These are phyloP conservation scores for Fusarium brevicatenulatum DNA, from an alignment of 2,329 filamentous ascomycete genomes.

Conservation along the genomic window DNA sequence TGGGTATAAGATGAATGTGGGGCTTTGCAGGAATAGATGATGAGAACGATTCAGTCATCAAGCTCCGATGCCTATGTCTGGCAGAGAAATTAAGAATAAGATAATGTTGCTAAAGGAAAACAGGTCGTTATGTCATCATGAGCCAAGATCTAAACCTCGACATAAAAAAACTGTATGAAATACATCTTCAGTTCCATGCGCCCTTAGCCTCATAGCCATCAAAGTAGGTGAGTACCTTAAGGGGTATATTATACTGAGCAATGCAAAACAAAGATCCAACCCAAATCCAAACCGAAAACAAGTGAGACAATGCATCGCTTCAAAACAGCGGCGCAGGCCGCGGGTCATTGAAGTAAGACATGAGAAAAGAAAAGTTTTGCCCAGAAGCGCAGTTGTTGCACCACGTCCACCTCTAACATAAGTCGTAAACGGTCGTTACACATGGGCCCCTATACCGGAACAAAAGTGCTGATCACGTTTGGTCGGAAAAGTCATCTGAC, in stretches of 20 bases:
- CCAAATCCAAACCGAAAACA: background rate
- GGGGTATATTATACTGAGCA: conserved; percentile 37
- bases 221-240: conserved; percentile 19
- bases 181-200: conserved; percentile 21
- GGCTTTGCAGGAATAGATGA: background rate
- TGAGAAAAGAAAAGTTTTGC: conserved; percentile 16
- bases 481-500: conserved; percentile 10
- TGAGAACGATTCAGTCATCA: background rate
- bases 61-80: background rate
- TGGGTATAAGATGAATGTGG: conserved; percentile 2
- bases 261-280: conserved; percentile 11
- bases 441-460: conserved; percentile 11
- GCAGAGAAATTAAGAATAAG: background rate
- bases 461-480: conserved; percentile 8
- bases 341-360: conserved; percentile 14
- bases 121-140: conserved; percentile 37
- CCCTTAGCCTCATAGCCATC: conserved; percentile 17
- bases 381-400: conserved; percentile 29
- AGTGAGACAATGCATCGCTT: conserved; percentile 10
- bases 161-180: conserved; percentile 24
- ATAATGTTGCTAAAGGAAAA: conserved; percentile 2
- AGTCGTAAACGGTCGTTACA: conserved; percentile 40
- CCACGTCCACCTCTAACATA: conserved; percentile 36
- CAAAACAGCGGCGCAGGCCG: conserved; percentile 3
- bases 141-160: conserved; percentile 27